Evolutionary conservation across 768 basidiomycete species (phyloP).

Genomic region (Pseudohyphozyma bogoriensis): DNA sequence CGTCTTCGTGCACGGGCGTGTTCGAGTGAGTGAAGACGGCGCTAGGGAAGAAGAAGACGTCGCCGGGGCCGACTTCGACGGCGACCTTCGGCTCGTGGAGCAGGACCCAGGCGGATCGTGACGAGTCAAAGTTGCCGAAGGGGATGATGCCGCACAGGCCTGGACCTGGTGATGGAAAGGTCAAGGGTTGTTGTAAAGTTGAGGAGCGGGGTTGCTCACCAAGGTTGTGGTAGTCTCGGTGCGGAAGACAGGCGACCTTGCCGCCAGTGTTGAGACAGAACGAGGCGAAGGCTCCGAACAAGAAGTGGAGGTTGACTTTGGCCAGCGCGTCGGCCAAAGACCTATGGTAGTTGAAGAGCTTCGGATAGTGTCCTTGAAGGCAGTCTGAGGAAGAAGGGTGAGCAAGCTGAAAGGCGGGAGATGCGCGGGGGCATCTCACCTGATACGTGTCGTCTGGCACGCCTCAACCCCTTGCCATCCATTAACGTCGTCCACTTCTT

Average conservation of each 20-base stretch:
- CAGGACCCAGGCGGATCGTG: neutral
- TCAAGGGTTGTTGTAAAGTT: too few relatives aligned
- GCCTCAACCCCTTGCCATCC: neutral
- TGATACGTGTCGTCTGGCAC: neutral
- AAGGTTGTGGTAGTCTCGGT: neutral
- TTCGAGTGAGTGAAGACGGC: constrained; percentile 4
- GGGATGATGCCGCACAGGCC: neutral
- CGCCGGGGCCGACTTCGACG: neutral
- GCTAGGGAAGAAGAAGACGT: constrained; percentile 1
- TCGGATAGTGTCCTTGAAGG: neutral
- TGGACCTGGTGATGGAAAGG: neutral
- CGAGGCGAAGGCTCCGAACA: neutral
- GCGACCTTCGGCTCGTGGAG: neutral
- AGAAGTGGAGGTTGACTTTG: neutral
- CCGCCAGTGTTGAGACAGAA: neutral
- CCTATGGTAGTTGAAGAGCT: neutral
- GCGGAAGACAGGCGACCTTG: neutral
- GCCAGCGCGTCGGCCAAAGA: neutral
- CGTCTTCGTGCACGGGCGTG: neutral
- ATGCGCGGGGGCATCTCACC: neutral
- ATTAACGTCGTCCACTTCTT: neutral
- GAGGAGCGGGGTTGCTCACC: neutral
- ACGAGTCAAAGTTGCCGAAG: neutral
- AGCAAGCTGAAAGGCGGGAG: neutral
- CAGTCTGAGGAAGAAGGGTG: neutral